Evolutionary conservation across 2,329 filamentous ascomycete genomes (phyloP).

Genomic region (Ophiostoma ips): DNA sequence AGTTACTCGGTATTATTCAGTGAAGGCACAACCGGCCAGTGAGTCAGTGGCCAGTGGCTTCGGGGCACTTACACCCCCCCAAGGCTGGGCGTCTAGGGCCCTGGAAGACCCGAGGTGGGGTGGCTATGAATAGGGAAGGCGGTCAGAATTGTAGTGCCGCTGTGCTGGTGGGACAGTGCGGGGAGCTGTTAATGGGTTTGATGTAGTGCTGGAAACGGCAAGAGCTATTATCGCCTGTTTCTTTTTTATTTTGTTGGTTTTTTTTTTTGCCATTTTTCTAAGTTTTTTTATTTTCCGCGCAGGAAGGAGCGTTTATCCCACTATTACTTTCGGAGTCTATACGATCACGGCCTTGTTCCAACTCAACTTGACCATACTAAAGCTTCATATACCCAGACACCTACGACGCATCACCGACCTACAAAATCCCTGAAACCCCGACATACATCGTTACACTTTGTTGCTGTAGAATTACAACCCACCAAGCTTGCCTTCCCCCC

Average conservation of each 20-base stretch:
- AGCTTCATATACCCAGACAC: background rate
- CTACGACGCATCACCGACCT: background rate
- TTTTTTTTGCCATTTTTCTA: background rate
- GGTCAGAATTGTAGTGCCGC: slow-evolving; percentile 13
- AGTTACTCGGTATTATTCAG: too few species aligned
- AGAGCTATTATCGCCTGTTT: background rate
- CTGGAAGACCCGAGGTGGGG: slow-evolving; percentile 10
- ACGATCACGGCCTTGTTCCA: background rate
- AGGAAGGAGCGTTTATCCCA: background rate
- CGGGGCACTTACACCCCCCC: background rate
- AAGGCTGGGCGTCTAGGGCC: background rate
- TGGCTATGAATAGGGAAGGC: slow-evolving; percentile 13
- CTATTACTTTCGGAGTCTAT: background rate
- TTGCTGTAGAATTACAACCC: background rate
- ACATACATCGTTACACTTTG: background rate
- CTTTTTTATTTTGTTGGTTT: background rate
- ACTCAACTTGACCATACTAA: background rate
- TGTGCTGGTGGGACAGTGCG: slow-evolving; percentile 4
- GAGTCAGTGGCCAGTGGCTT: background rate
- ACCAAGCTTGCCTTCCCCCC: background rate
- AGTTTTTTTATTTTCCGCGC: background rate
- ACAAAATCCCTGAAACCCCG: too few species aligned
- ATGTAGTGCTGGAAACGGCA: background rate
- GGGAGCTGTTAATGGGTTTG: slow-evolving; percentile 6
- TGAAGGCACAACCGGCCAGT: too few species aligned